Percentiles rank a stretch among this genome's conserved stretches.
Conservation (phyloP, 768 basidiomycete species). For the Auriculariales sp. region DNA sequence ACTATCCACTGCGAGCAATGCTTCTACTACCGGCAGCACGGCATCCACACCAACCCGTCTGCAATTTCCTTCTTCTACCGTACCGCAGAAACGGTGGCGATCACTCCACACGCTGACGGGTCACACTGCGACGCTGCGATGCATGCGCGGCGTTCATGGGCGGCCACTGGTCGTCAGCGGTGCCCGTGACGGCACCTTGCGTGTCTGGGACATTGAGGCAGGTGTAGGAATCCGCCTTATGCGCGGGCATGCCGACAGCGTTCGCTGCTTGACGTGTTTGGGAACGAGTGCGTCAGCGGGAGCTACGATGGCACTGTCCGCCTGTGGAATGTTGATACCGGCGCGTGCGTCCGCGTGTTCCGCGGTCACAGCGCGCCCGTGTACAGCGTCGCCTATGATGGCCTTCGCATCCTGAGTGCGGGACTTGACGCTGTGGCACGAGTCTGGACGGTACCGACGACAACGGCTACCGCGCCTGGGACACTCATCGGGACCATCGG, state of each 20-base stretch:
- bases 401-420: conserved; percentile 65
- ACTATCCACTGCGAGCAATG: too few relatives aligned
- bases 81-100: conserved; percentile 31
- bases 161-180: conserved; percentile 84
- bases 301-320: conserved; percentile 86
- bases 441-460: conserved; percentile 79
- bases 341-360: conserved; percentile 71
- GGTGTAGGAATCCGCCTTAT: conserved; percentile 53
- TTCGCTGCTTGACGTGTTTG: conserved; percentile 77
- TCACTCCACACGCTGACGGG: conserved; percentile 60
- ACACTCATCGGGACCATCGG: not conserved
- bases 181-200: conserved; percentile 70
- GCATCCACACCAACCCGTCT: too few relatives aligned
- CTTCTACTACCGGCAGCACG: too few relatives aligned
- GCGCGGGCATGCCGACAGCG: conserved; percentile 64
- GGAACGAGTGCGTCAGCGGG: conserved; percentile 73
- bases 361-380: conserved; percentile 78
- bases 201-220: conserved; percentile 87
- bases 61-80: not conserved
- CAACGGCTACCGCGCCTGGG: conserved; percentile 52
- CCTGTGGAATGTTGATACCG: conserved; percentile 87
- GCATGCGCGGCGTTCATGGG: conserved; percentile 74
- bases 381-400: conserved; percentile 85
- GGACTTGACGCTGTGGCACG: conserved; percentile 89
- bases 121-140: conserved; percentile 83